Conservation (phyloP, 2,329 filamentous ascomycete species). For the Paraphaeosphaeria minitans region DNA sequence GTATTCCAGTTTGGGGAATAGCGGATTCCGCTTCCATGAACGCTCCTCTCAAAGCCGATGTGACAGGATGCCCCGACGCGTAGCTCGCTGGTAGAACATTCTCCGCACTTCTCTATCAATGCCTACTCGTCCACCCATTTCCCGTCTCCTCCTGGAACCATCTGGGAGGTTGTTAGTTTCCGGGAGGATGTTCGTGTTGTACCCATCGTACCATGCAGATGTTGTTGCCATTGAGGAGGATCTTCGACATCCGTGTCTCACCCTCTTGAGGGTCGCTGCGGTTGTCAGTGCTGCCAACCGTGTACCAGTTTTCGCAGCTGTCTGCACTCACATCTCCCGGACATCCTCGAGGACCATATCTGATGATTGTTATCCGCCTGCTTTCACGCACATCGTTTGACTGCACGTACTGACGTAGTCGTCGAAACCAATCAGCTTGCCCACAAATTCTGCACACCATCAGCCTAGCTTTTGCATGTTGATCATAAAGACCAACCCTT, state of each 20-base stretch:
- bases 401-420: slow-evolving; percentile 95
- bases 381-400: neutral
- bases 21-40: neutral
- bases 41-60: neutral
- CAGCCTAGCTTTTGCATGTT: slow-evolving; percentile 4
- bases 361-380: slow-evolving; percentile 46
- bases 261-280: slow-evolving; percentile 81
- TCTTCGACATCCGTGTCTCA: slow-evolving; percentile 89
- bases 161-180: slow-evolving; percentile 23
- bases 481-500: slow-evolving; percentile 68
- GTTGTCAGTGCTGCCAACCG: slow-evolving; percentile 15
- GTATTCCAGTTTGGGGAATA: neutral
- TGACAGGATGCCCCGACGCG: neutral
- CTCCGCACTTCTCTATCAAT: slow-evolving; percentile 12
- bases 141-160: slow-evolving; percentile 44
- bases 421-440: slow-evolving; percentile 92
- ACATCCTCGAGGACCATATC: slow-evolving; percentile 99
- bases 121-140: slow-evolving; percentile 35
- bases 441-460: slow-evolving; percentile 78
- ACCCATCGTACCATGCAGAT: slow-evolving; percentile 85
- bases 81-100: neutral
- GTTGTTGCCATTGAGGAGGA: slow-evolving; percentile 96
- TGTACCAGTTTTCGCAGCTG: neutral
- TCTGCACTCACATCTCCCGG: slow-evolving; percentile 79
- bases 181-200: too few relatives aligned